Percentiles rank a stretch among this genome's conserved stretches.
Evolutionary conservation across 345 rosid genomes (phyloP).

Genomic region (Viola odorata): DNA sequence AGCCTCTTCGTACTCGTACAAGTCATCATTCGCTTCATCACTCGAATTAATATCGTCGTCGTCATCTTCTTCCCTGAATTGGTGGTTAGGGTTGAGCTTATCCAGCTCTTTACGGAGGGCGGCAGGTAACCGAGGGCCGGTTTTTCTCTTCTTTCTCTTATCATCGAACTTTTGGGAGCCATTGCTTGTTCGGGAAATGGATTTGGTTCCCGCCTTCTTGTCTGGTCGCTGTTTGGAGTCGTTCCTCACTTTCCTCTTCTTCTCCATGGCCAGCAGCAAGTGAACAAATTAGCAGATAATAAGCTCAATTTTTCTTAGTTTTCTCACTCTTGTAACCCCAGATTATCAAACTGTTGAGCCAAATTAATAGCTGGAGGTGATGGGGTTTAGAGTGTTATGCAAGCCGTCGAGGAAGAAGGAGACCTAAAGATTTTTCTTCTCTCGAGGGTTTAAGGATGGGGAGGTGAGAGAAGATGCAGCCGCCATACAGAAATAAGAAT

Average conservation of each 20-base stretch:
- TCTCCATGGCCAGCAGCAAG: slow-evolving; percentile 8
- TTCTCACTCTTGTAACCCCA: too few species aligned
- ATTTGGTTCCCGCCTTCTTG: background rate
- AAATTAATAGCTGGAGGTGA: too few species aligned
- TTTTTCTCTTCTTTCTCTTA: slow-evolving; percentile 23
- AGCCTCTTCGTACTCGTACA: slow-evolving; percentile 85
- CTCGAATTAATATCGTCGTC: slow-evolving; percentile 53
- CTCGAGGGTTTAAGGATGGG: too few species aligned
- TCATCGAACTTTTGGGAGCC: background rate
- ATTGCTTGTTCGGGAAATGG: slow-evolving; percentile 3
- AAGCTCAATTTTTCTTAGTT: too few species aligned
- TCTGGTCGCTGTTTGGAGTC: background rate
- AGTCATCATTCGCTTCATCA: slow-evolving; percentile 31
- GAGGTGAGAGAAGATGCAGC: too few species aligned
- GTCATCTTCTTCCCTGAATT: slow-evolving; percentile 17
- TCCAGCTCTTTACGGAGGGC: slow-evolving; percentile 56
- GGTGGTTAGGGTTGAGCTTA: slow-evolving; percentile 26
- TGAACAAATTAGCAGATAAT: too few species aligned
- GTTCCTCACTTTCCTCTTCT: slow-evolving; percentile 15
- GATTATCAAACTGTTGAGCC: too few species aligned
- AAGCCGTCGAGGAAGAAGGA: too few species aligned
- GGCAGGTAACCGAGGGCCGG: slow-evolving; percentile 72
- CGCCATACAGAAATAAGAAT: too few species aligned
- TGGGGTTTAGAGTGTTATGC: too few species aligned
- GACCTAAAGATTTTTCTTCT: too few species aligned